phyloP scores from a whole-genome alignment of 768 basidiomycete genomes.

The Zangia roseola region DNA sequence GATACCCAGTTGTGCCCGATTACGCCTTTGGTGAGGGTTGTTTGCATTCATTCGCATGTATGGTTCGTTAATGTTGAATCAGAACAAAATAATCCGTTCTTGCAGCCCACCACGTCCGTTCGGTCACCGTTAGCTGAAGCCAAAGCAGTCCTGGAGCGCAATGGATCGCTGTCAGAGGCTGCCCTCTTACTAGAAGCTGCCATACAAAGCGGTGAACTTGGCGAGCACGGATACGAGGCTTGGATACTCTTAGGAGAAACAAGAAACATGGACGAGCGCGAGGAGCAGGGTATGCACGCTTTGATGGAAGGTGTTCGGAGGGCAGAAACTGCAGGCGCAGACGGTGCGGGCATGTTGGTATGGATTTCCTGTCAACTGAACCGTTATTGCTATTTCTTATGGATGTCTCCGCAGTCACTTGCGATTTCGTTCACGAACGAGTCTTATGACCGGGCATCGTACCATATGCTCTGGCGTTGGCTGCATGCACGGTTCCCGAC shows the following conservation, averaged over 20 bases:
- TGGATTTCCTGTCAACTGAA: slow-evolving; percentile 22
- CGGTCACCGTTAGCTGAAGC: slow-evolving; percentile 65
- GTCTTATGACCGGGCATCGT: slow-evolving; percentile 81
- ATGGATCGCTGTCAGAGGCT: slow-evolving; percentile 86
- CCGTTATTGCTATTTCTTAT: slow-evolving; percentile 16
- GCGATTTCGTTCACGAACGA: slow-evolving; percentile 98
- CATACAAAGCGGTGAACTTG: slow-evolving; percentile 77
- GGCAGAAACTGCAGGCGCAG: slow-evolving; percentile 62
- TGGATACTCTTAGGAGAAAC: slow-evolving; percentile 94
- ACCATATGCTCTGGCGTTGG: slow-evolving; percentile 86
- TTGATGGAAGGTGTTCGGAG: slow-evolving; percentile 67
- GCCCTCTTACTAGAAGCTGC: slow-evolving; percentile 88
- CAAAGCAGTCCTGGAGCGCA: slow-evolving; percentile 71
- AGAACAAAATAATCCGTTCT: slow-evolving; percentile 75
- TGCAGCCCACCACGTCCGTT: slow-evolving; percentile 48
- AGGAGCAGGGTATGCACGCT: slow-evolving; percentile 79
- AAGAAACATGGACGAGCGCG: slow-evolving; percentile 85
- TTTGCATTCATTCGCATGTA: not conserved
- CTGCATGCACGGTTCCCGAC: slow-evolving; percentile 64
- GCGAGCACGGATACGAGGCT: slow-evolving; percentile 80
- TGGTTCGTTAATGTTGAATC: slow-evolving; percentile 5
- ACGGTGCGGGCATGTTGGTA: slow-evolving; percentile 75
- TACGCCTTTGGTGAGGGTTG: slow-evolving; percentile 73
- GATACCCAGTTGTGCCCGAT: slow-evolving; percentile 67
- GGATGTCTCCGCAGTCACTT: slow-evolving; percentile 58